These are phyloP conservation scores for Leptodontidium sp. DNA, from an alignment of 2,329 filamentous ascomycete genomes.

Conservation along the genomic window DNA sequence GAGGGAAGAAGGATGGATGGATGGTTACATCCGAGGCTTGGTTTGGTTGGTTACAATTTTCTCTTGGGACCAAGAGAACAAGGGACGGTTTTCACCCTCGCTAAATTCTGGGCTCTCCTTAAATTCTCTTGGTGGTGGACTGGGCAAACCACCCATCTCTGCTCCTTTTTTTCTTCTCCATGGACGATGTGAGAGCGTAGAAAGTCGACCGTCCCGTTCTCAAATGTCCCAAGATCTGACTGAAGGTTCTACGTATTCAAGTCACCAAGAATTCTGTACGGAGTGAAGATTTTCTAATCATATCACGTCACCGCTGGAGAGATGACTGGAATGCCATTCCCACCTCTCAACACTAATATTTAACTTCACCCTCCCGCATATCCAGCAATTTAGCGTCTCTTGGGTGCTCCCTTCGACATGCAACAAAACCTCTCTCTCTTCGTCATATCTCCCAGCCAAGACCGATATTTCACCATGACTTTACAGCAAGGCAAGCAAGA, in stretches of 20 bases:
- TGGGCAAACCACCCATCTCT: neutral
- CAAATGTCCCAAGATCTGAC: too few species aligned
- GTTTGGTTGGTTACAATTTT: neutral
- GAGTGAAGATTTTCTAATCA: too few species aligned
- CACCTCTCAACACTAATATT: neutral
- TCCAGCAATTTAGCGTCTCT: constrained; percentile 12
- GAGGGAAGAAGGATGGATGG: neutral
- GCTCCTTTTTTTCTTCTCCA: neutral
- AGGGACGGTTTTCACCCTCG: neutral
- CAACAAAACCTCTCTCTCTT: constrained; percentile 9
- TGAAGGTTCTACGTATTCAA: neutral
- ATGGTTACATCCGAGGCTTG: constrained; percentile 8
- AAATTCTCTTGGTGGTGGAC: constrained; percentile 17
- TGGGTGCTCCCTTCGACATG: neutral
- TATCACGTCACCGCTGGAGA: too few species aligned
- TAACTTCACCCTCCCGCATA: neutral
- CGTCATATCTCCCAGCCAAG: neutral
- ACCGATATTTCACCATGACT: neutral
- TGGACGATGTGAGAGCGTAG: neutral
- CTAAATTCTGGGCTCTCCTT: constrained; percentile 10
- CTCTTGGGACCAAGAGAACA: constrained; percentile 12
- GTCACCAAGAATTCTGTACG: too few species aligned
- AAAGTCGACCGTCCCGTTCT: neutral
- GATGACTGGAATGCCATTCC: too few species aligned
- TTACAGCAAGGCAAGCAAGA: neutral